Conservation (phyloP, 1,139 yeast genomes). For the Yamadazyma pseudoaaseri region DNA sequence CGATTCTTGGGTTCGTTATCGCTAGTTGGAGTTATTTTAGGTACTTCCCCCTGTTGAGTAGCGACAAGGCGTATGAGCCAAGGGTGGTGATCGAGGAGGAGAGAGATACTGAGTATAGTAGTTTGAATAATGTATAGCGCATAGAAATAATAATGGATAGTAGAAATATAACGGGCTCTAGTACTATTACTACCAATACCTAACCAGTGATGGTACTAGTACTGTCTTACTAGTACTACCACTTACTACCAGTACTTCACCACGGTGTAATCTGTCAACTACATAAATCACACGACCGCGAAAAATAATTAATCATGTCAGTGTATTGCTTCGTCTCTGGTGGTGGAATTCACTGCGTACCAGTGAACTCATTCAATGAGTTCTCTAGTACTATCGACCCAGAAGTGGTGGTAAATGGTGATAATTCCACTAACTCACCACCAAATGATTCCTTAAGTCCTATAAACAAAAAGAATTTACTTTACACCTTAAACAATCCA, state of each 20-base stretch:
- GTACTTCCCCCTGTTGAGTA: conserved; percentile 29
- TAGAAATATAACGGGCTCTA: too few relatives aligned
- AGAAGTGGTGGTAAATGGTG: conserved; percentile 5
- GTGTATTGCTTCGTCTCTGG: conserved; percentile 42
- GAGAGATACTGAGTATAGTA: conserved; percentile 4
- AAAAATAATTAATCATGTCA: conserved; percentile 10
- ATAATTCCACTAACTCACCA: conserved; percentile 1
- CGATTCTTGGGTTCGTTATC: conserved; percentile 46
- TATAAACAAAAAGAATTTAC: conserved; percentile 35
- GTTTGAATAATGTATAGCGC: not conserved
- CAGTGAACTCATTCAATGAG: conserved; percentile 27
- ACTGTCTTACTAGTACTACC: too few relatives aligned
- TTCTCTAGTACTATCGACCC: too few relatives aligned
- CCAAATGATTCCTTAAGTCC: too few relatives aligned
- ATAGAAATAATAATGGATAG: too few relatives aligned
- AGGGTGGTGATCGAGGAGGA: conserved; percentile 12
- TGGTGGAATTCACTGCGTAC: conserved; percentile 39
- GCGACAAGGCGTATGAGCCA: conserved; percentile 25
- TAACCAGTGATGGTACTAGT: too few relatives aligned
- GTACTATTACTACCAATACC: too few relatives aligned
- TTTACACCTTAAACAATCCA: conserved; percentile 45
- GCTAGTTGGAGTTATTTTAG: conserved; percentile 41
- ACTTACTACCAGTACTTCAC: too few relatives aligned
- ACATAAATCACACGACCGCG: not conserved
- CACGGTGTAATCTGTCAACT: too few relatives aligned